Conservation (phyloP, 495 filamentous ascomycete species). For the Saxophila tyrrhenica region DNA sequence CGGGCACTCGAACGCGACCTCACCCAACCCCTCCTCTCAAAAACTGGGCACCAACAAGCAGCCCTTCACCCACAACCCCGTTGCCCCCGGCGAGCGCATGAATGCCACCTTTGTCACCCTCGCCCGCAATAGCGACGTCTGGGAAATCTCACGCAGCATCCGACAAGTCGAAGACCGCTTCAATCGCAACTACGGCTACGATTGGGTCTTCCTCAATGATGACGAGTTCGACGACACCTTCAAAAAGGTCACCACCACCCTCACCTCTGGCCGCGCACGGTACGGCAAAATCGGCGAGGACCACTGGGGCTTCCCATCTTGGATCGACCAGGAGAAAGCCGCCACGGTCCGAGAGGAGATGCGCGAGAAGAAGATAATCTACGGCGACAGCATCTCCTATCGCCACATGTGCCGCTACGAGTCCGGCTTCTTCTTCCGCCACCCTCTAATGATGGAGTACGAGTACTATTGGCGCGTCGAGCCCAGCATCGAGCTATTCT, state of each 20-base stretch:
- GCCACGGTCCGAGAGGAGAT: slow-evolving; percentile 45
- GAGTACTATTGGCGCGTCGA: slow-evolving; percentile 41
- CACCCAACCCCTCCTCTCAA: not conserved
- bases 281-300: slow-evolving; percentile 56
- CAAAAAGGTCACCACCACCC: slow-evolving; percentile 76
- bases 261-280: slow-evolving; percentile 81
- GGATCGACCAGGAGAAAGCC: slow-evolving; percentile 46
- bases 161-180: slow-evolving; percentile 94
- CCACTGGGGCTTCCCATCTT: slow-evolving; percentile 42
- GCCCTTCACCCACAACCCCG: slow-evolving; percentile 33
- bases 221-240: slow-evolving; percentile 83
- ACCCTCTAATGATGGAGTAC: slow-evolving; percentile 35
- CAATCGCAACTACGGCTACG: slow-evolving; percentile 91
- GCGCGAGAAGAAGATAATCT: slow-evolving; percentile 43
- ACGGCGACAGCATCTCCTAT: slow-evolving; percentile 72
- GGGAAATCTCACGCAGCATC: slow-evolving; percentile 93
- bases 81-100: slow-evolving; percentile 54
- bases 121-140: slow-evolving; percentile 82
- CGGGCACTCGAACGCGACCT: not conserved
- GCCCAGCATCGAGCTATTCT: slow-evolving; percentile 36
- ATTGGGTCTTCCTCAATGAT: slow-evolving; percentile 98
- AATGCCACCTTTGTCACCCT: slow-evolving; percentile 97
- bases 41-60: slow-evolving; percentile 11
- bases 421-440: slow-evolving; percentile 41
- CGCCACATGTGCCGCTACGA: slow-evolving; percentile 40